Conservation (phyloP, 2,329 filamentous ascomycete species). For the Aspergillus vadensis region DNA sequence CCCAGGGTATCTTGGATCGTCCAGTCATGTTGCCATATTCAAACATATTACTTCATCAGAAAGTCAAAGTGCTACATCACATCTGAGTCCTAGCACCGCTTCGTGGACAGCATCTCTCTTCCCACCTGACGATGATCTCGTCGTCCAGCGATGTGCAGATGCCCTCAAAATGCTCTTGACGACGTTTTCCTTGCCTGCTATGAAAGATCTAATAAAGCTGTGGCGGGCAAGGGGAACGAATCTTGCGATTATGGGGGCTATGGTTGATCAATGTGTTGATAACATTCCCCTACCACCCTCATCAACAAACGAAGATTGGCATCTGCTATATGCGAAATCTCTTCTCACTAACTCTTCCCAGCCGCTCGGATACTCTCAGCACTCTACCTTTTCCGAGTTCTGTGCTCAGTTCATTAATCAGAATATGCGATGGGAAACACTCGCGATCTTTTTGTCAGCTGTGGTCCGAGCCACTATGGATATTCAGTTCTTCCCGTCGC, state of each 20-base stretch:
- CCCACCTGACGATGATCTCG: constrained; percentile 23
- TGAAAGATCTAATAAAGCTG: constrained; percentile 22
- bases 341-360: constrained; percentile 1
- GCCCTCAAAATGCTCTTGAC: constrained; percentile 26
- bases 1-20: constrained; percentile 32
- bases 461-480: constrained; percentile 40
- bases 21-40: constrained; percentile 34
- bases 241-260: constrained; percentile 27
- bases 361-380: constrained; percentile 2
- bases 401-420: constrained; percentile 28
- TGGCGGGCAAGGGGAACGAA: constrained; percentile 31
- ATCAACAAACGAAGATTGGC: neutral
- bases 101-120: neutral
- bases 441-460: constrained; percentile 43
- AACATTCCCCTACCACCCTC: neutral
- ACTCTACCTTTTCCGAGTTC: constrained; percentile 20
- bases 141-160: constrained; percentile 30
- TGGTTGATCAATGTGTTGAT: neutral
- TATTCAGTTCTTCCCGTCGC: constrained; percentile 28
- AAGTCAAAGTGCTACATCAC: constrained; percentile 20
- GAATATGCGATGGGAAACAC: constrained; percentile 42
- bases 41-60: constrained; percentile 23
- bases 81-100: neutral
- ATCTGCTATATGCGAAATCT: neutral
- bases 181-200: constrained; percentile 17